Conservation (phyloP, 495 filamentous ascomycete genomes). For the Tuber calosporum region DNA sequence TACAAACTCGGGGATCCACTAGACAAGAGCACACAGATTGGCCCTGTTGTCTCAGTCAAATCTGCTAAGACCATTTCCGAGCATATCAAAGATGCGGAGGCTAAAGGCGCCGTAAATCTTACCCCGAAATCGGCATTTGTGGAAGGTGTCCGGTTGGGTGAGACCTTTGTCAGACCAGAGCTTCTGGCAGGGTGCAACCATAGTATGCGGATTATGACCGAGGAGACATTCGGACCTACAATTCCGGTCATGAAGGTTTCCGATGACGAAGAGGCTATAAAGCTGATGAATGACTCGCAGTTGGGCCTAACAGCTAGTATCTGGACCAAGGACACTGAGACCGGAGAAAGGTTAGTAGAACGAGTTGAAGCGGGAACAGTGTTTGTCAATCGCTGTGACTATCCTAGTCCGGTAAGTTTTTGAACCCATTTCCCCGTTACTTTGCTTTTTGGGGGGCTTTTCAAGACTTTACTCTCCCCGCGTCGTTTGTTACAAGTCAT, state of each 20-base stretch:
- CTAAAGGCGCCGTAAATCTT: slow-evolving; percentile 72
- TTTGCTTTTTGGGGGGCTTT: slow-evolving; percentile 16
- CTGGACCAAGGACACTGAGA: slow-evolving; percentile 83
- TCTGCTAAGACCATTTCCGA: slow-evolving; percentile 67
- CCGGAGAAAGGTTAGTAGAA: slow-evolving; percentile 70
- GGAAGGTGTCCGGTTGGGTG: slow-evolving; percentile 34
- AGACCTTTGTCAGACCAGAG: slow-evolving; percentile 74
- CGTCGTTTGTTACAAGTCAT: not conserved
- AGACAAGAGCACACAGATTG: slow-evolving; percentile 69
- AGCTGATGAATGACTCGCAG: slow-evolving; percentile 89
- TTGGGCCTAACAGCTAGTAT: slow-evolving; percentile 95
- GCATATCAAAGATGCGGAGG: slow-evolving; percentile 77
- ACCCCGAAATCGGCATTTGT: slow-evolving; percentile 56
- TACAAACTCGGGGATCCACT: slow-evolving; percentile 86
- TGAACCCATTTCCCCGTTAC: slow-evolving; percentile 1
- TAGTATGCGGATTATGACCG: slow-evolving; percentile 81
- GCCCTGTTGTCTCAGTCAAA: slow-evolving; percentile 75
- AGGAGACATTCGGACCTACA: slow-evolving; percentile 93
- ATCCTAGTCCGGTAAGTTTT: slow-evolving; percentile 73
- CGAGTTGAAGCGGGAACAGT: slow-evolving; percentile 88
- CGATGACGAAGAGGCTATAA: slow-evolving; percentile 70
- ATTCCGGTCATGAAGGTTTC: slow-evolving; percentile 92
- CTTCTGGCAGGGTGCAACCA: slow-evolving; percentile 77
- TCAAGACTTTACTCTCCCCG: not conserved
- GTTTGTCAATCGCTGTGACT: slow-evolving; percentile 93